phyloP scores from a whole-genome alignment of 805 yeast species.

The Clavispora santaluciae region DNA sequence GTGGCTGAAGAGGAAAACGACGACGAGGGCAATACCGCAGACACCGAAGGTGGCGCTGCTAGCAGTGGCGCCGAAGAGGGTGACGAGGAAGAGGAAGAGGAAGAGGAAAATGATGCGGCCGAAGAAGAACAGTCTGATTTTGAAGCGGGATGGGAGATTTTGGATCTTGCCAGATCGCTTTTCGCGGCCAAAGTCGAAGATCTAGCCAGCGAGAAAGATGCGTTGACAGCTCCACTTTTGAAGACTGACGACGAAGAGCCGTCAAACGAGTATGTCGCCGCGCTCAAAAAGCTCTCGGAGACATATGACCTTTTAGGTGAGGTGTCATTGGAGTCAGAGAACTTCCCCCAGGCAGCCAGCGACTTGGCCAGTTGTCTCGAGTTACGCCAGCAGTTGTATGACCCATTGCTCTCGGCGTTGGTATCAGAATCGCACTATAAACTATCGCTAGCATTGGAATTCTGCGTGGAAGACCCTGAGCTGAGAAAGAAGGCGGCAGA shows the following conservation, averaged over 20 bases:
- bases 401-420: conserved; percentile 46
- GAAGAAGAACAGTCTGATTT: conserved; percentile 60
- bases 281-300: conserved; percentile 59
- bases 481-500: conserved; percentile 48
- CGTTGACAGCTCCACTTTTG: conserved; percentile 23
- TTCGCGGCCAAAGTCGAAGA: conserved; percentile 44
- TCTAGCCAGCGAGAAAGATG: conserved; percentile 3
- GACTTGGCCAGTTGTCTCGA: conserved; percentile 61
- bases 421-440: conserved; percentile 80
- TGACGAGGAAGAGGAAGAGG: conserved; percentile 19
- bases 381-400: conserved; percentile 48
- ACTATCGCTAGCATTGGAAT: conserved; percentile 73
- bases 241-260: conserved; percentile 27
- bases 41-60: conserved; percentile 1
- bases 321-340: conserved; percentile 84
- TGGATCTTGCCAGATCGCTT: conserved; percentile 71
- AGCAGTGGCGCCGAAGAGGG: conserved; percentile 19
- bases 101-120: conserved; percentile 20
- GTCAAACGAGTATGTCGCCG: conserved; percentile 26
- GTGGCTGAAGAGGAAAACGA: conserved; percentile 14
- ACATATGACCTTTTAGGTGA: conserved; percentile 82
- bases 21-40: conserved; percentile 18
- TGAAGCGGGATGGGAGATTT: conserved; percentile 82
- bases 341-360: conserved; percentile 69
- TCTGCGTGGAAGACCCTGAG: conserved; percentile 48